Evolutionary conservation across 257 asterid genomes (phyloP).

Genomic region (Solanum tarapatanum): DNA sequence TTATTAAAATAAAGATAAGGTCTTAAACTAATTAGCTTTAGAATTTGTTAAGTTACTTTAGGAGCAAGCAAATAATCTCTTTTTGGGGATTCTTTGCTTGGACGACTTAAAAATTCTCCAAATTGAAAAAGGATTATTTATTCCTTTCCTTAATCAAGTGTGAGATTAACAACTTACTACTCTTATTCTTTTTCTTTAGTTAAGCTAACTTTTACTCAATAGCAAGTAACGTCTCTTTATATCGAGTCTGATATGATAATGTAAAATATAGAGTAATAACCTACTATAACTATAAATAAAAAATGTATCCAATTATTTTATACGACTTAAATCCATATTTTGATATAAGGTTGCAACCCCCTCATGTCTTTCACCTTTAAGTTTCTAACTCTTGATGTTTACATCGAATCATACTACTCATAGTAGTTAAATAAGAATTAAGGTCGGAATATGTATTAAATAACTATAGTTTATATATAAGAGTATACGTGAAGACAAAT

Average conservation of each 20-base stretch:
- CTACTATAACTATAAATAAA: neutral
- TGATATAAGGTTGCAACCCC: neutral
- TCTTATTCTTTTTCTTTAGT: neutral
- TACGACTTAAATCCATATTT: neutral
- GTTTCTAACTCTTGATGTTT: neutral
- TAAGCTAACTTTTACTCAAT: neutral
- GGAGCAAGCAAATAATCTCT: neutral
- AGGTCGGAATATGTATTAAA: too few relatives aligned
- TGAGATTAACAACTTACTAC: neutral
- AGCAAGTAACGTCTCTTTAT: neutral
- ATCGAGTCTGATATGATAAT: neutral
- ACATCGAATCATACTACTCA: too few relatives aligned
- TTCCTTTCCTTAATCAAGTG: neutral
- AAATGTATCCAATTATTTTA: neutral
- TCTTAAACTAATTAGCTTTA: neutral
- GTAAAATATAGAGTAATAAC: neutral
- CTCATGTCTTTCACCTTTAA: neutral
- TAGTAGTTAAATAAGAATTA: too few relatives aligned
- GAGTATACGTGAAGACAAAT: neutral
- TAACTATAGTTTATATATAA: too few relatives aligned
- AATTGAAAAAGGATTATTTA: neutral
- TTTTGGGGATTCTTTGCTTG: neutral
- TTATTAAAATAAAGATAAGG: neutral
- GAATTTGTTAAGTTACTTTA: neutral
- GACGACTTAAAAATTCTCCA: neutral